A percentile compares a stretch with the other conserved stretches of the same genome.
Evolutionary conservation across 75 land plant genomes (phyloP).

Genomic region (Adiantum capillusveneris): DNA sequence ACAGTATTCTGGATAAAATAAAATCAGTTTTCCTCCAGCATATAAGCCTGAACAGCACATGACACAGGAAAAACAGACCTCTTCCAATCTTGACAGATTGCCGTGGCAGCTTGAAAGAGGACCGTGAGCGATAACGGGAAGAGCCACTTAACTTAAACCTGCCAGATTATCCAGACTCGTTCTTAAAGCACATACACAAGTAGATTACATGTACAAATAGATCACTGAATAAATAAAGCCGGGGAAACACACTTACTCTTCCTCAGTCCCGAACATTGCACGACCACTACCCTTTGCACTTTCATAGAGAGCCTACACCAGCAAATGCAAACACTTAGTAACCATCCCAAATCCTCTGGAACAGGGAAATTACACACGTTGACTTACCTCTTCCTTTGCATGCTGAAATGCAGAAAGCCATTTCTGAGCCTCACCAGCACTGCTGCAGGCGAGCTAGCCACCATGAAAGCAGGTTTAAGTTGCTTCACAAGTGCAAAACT

Average conservation of each 20-base stretch:
- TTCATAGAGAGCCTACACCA: constrained; percentile 51
- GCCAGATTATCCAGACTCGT: neutral
- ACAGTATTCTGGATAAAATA: too few relatives aligned
- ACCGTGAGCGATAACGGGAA: constrained; percentile 8
- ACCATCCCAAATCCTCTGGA: neutral
- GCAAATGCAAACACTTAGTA: neutral
- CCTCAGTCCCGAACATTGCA: constrained; percentile 42
- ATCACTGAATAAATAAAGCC: too few relatives aligned
- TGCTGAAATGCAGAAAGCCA: constrained; percentile 96
- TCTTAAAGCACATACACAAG: neutral
- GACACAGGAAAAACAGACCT: constrained; percentile 24
- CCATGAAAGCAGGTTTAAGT: too few relatives aligned
- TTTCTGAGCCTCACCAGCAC: constrained; percentile 67
- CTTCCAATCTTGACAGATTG: constrained; percentile 28
- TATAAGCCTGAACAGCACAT: too few relatives aligned
- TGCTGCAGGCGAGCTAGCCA: constrained; percentile 72
- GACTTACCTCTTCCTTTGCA: constrained; percentile 80
- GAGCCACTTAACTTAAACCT: constrained; percentile 77
- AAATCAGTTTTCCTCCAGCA: too few relatives aligned
- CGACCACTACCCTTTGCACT: constrained; percentile 36
- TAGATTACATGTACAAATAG: too few relatives aligned
- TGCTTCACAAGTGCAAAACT: neutral
- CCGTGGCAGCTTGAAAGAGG: constrained; percentile 12
- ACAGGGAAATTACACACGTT: neutral
- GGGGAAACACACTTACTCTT: constrained; percentile 44